Evolutionary conservation across 2,329 filamentous ascomycete genomes (phyloP).

Genomic region (Polytolypa hystricis): DNA sequence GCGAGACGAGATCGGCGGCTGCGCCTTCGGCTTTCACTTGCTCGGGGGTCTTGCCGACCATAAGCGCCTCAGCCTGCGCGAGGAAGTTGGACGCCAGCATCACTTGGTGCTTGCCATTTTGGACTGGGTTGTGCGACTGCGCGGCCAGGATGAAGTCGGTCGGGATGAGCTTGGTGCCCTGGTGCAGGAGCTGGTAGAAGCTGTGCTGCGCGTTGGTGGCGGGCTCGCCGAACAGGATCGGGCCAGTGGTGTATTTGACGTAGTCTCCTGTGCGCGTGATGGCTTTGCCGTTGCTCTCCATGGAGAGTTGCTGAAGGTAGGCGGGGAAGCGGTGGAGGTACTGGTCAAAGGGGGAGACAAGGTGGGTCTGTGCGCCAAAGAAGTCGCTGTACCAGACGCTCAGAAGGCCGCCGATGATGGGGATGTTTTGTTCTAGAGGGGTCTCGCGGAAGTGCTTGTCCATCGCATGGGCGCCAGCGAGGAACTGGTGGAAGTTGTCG

Average conservation of each 20-base stretch:
- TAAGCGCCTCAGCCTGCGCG: constrained; percentile 39
- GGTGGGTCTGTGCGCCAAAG: constrained; percentile 94
- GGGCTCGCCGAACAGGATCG: constrained; percentile 94
- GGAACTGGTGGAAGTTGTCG: constrained; percentile 96
- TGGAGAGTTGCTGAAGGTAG: constrained; percentile 96
- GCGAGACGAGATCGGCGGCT: constrained; percentile 57
- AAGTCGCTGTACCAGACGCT: constrained; percentile 99
- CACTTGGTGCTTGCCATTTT: constrained; percentile 83
- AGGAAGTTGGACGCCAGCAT: constrained; percentile 44
- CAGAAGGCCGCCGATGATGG: constrained; percentile 77
- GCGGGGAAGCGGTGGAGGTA: constrained; percentile 98
- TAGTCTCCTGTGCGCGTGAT: constrained; percentile 79
- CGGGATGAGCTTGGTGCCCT: constrained; percentile 97
- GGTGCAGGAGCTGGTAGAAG: constrained; percentile 98
- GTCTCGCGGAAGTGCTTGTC: constrained; percentile 94
- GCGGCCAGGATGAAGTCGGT: constrained; percentile 96
- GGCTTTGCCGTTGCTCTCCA: constrained; percentile 99
- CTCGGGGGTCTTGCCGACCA: constrained; percentile 43
- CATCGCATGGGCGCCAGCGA: constrained; percentile 90
- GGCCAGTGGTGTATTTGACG: constrained; percentile 94
- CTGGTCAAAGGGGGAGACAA: constrained; percentile 96
- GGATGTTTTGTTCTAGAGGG: constrained; percentile 89
- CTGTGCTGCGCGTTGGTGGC: constrained; percentile 99
- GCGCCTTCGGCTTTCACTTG: constrained; percentile 39
- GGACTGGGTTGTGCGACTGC: constrained; percentile 91